Evolutionary conservation across 148 eudicot genomes (phyloP).

Genomic region (Suaeda aralocaspica): DNA sequence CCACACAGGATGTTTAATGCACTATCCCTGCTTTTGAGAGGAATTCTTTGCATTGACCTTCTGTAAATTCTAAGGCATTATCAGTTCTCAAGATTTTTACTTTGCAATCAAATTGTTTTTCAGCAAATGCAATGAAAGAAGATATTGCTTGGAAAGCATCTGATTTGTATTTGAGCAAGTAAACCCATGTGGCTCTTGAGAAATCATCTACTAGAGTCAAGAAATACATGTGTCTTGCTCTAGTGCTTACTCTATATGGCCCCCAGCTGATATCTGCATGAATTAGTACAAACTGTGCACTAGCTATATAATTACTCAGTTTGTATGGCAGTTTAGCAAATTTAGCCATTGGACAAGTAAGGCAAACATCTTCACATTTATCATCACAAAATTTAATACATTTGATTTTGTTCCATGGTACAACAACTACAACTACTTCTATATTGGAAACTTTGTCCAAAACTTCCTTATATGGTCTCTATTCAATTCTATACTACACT

Average conservation of each 20-base stretch:
- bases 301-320: not conserved
- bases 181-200: conserved; percentile 1
- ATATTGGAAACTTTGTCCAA: too few species aligned
- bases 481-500: too few species aligned
- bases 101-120: not conserved
- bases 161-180: not conserved
- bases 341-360: not conserved
- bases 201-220: not conserved
- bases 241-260: not conserved
- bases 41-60: not conserved
- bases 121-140: not conserved
- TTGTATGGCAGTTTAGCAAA: not conserved
- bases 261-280: conserved; percentile 1
- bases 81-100: not conserved
- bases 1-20: not conserved
- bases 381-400: too few species aligned
- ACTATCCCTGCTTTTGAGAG: not conserved
- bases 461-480: too few species aligned
- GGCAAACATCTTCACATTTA: too few species aligned
- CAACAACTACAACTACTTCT: too few species aligned
- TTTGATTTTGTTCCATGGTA: too few species aligned
- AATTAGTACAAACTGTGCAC: not conserved
- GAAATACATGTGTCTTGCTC: not conserved
- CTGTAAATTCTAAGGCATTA: not conserved
- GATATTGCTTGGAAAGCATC: not conserved